phyloP scores from a whole-genome alignment of 805 yeast species.

The Wickerhamomyces subpelliculosus region DNA sequence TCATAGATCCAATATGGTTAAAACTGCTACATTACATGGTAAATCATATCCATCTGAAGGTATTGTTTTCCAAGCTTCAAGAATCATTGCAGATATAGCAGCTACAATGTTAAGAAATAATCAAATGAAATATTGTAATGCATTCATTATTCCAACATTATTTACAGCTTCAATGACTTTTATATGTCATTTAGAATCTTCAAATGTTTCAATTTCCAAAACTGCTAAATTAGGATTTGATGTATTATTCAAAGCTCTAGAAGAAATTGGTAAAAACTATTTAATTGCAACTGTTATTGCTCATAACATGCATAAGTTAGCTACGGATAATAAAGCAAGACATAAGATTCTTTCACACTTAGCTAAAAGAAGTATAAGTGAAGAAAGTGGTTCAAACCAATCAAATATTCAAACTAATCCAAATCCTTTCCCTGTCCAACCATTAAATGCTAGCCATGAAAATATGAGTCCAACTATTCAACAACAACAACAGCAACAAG shows the following conservation, averaged over 20 bases:
- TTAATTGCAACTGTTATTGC: constrained; percentile 46
- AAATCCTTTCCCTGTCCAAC: neutral
- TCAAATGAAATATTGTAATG: constrained; percentile 47
- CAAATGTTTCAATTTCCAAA: constrained; percentile 26
- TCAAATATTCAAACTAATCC: neutral
- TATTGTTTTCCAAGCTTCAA: constrained; percentile 74
- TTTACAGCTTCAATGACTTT: constrained; percentile 65
- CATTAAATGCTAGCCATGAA: neutral
- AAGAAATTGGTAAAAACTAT: constrained; percentile 42
- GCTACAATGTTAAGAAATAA: constrained; percentile 45
- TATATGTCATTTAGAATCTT: constrained; percentile 54
- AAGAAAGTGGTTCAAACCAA: neutral
- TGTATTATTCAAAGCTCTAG: constrained; percentile 26
- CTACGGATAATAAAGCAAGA: constrained; percentile 25
- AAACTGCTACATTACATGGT: constrained; percentile 25
- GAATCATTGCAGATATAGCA: constrained; percentile 60
- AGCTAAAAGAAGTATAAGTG: constrained; percentile 7
- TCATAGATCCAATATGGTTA: constrained; percentile 60
- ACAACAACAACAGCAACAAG: neutral
- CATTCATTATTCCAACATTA: constrained; percentile 49
- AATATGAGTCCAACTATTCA: neutral
- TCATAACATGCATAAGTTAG: constrained; percentile 38
- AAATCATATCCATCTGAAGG: constrained; percentile 35
- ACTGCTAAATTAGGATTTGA: constrained; percentile 29
- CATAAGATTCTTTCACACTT: constrained; percentile 13